Evolutionary conservation across 148 eudicot genomes (phyloP), one percentile per base, ranked within the genome.

Genomic region (Fagopyrum tataricum): DNA sequence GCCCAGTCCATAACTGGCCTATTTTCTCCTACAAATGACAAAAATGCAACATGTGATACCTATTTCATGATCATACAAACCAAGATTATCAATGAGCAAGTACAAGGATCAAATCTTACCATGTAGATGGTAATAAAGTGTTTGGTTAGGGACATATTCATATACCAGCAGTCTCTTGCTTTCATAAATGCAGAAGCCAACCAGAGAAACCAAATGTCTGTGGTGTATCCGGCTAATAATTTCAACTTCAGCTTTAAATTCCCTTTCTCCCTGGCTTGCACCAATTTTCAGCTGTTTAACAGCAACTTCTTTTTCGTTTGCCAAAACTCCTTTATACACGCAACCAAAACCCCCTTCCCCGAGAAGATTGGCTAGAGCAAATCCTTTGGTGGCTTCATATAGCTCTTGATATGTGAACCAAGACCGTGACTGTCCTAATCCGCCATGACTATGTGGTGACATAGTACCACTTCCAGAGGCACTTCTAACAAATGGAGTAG

Each of bases 271-370:
- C 51, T 89, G 93, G 31, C 85, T 81, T 21, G 89, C 93, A 9
- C 89, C 90, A 68, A 80, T 66, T 76, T 87, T 87, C 3, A 89
- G 83, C 82, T 84, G 84, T 78, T 89, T 89, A n/a, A 89, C 88
- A 59, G 93, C 93, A 44, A 89, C 82, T 48, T 80, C 82, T 76
- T 82, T 81, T 17, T 90, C 93, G 83, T 89, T 87, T 48, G 76
- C 72, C 67, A 89, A 73, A 39, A 37, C 55, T 21, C 93, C 93
- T 77, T 89, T 89, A 76, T 87, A 84, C 53, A 89, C 93, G 70
- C 72, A 80, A 66, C 93, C 93, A 82, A 89, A 89, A 64, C 93
- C 93, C 76, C 93, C 93, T 83, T 87, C 87, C 31, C 93, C 93
- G 68, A 89, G 78, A 8, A 89, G 85, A 77, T 89, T 83, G 48